Evolutionary conservation across 352 stramenopile genomes (phyloP), one percentile per base, ranked within the genome.

Genomic region (Phytophthora palmivora): DNA sequence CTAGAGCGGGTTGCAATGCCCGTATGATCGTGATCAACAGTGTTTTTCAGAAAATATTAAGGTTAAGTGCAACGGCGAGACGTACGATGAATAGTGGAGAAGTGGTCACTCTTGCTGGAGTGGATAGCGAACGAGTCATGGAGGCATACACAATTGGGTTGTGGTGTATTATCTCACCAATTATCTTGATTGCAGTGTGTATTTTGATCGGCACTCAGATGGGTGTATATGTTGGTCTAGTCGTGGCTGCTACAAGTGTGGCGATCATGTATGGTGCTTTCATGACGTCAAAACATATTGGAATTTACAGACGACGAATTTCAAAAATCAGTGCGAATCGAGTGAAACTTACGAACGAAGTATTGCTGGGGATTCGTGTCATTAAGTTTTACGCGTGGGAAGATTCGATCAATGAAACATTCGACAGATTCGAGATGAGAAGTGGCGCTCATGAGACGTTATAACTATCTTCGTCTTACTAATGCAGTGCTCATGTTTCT

Each of bases 321-420:
- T 73, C 71, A 0, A 57, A 49, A 3, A 53, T 81, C n/a, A 77
- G 69, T 43, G 75, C 69, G 1, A 70, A 84, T 12, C 78, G 94
- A 2, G 78, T 98, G 11, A 96, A 97, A 63, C 81, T 97, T 48
- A 92, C 94, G 36, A 97, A 94, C 60, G 94, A 98, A 68, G 84
- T 97, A 24, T 70, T 98, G 7, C 58, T 82, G 11, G 92, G 91
- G 6, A 92, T 97, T 56, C 74, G 88, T 32, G 84, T 84, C 52
- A 79, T 97, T 18, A 97, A 97, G 58, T 88, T 94, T 58, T 94
- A 94, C 43, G 79, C 72, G 11, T 97, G 86, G 87, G 74, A 84
- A 66, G 32, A 72, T 30, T 71, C 70, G 22, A 63, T 76, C 22
- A 63, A 50, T 14, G 70, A 74, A 0, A 72, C 68, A 74, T 84